phyloP scores from a whole-genome alignment of 75 land plant species.

The Picea glauca region DNA sequence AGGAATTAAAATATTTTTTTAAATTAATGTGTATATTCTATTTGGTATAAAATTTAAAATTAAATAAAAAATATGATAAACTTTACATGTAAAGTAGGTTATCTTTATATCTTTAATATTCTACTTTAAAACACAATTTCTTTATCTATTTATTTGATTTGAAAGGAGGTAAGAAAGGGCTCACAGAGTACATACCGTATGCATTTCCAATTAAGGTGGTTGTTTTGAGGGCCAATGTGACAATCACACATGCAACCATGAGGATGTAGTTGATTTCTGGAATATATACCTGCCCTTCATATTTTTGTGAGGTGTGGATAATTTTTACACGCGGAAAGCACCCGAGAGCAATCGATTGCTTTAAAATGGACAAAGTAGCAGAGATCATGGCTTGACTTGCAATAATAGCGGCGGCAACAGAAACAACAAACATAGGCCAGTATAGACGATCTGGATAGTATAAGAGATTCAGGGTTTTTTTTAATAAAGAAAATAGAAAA shows the following conservation, averaged over 20 bases:
- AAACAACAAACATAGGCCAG: constrained; percentile 80
- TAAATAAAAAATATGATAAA: no score
- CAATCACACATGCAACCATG: constrained; percentile 50
- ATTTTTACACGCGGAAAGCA: constrained; percentile 79
- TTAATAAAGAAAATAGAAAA: background rate
- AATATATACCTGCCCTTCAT: constrained; percentile 69
- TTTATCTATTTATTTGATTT: no score
- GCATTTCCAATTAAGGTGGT: constrained; percentile 68
- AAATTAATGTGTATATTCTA: no score
- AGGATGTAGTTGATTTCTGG: constrained; percentile 69
- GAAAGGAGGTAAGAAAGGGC: no score
- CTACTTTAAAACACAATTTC: no score
- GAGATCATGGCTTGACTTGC: constrained; percentile 93
- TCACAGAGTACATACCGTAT: constrained; percentile 43
- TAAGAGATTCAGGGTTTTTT: background rate
- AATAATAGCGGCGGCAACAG: constrained; percentile 59
- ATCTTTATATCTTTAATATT: no score
- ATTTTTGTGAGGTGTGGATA: constrained; percentile 62
- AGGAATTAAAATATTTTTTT: no score
- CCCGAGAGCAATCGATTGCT: constrained; percentile 57
- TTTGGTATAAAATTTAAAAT: no score
- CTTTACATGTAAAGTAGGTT: no score
- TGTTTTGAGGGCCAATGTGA: constrained; percentile 40
- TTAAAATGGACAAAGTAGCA: constrained; percentile 62
- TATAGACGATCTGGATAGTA: constrained; percentile 36